Conservation (phyloP, 139 green algal species). For the Chlamydomonas schloesseri region DNA sequence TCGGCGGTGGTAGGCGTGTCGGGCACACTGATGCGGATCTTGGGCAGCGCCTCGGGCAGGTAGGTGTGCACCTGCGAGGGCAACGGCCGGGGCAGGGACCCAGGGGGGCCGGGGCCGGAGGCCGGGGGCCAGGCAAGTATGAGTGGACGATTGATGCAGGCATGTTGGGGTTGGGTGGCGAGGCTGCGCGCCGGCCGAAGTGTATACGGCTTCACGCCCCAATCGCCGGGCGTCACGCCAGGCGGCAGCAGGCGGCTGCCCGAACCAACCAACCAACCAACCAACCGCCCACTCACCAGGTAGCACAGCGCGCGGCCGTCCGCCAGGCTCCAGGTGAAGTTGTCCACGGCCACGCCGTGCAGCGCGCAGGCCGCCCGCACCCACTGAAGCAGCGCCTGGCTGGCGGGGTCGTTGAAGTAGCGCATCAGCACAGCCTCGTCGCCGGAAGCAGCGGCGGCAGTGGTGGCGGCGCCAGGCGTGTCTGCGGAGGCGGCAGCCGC, state of each 20-base stretch:
- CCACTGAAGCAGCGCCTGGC: slow-evolving; percentile 79
- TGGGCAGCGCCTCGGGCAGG: slow-evolving; percentile 64
- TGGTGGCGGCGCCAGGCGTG: not conserved
- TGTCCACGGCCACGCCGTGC: slow-evolving; percentile 64
- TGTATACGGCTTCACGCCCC: no score
- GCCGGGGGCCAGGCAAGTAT: no score
- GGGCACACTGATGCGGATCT: slow-evolving; percentile 55
- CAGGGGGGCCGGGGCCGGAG: no score
- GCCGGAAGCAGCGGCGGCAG: not conserved
- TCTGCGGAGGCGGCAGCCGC: no score
- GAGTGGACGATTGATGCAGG: no score
- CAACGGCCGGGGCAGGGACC: no score
- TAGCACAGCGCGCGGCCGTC: slow-evolving; percentile 84
- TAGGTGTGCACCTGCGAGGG: slow-evolving; percentile 81
- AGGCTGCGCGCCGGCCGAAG: no score
- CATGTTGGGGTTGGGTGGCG: no score
- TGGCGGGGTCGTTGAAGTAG: slow-evolving; percentile 55
- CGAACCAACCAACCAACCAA: no score
- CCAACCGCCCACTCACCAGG: slow-evolving; percentile 68
- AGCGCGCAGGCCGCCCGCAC: slow-evolving; percentile 71
- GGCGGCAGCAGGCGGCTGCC: no score
- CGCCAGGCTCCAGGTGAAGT: slow-evolving; percentile 77
- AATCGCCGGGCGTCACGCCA: no score
- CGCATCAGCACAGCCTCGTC: slow-evolving; percentile 18
- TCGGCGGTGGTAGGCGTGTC: slow-evolving; percentile 45